Percentiles rank a stretch among this genome's conserved stretches.
phyloP scores from a whole-genome alignment of 768 basidiomycete genomes.

The Megacollybia marginata region DNA sequence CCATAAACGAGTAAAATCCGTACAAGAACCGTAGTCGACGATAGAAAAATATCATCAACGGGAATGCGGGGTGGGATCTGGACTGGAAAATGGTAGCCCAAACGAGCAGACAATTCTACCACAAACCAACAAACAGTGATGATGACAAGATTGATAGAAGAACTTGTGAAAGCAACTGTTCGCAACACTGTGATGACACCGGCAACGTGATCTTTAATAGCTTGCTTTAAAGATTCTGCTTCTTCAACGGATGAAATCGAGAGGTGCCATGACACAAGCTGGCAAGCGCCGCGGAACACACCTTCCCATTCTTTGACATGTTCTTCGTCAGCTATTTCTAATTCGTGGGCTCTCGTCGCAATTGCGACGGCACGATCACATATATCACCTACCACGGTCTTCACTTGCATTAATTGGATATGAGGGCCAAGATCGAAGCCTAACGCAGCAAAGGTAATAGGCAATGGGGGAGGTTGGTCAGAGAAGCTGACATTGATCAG shows the following conservation, averaged over 20 bases:
- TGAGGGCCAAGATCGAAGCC: too few species aligned
- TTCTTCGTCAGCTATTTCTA: slow-evolving; percentile 20
- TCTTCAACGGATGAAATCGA: slow-evolving; percentile 26
- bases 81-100: slow-evolving; percentile 11
- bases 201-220: slow-evolving; percentile 28
- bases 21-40: not conserved
- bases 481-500: slow-evolving; percentile 30
- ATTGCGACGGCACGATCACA: slow-evolving; percentile 34
- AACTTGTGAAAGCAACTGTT: slow-evolving; percentile 22
- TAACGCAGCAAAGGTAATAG: too few species aligned
- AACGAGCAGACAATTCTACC: slow-evolving; percentile 47
- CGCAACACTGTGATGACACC: slow-evolving; percentile 31
- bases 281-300: slow-evolving; percentile 31
- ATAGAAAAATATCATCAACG: not conserved
- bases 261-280: slow-evolving; percentile 40
- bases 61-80: not conserved
- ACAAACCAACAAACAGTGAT: slow-evolving; percentile 55
- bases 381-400: too few species aligned
- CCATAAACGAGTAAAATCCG: not conserved
- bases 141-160: slow-evolving; percentile 28
- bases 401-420: too few species aligned
- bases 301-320: slow-evolving; percentile 30
- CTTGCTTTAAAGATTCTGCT: slow-evolving; percentile 17
- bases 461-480: too few species aligned
- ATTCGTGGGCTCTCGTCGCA: slow-evolving; percentile 28